Evolutionary conservation across 2,329 filamentous ascomycete genomes (phyloP).

Genomic region (Grosmannia penicillata): DNA sequence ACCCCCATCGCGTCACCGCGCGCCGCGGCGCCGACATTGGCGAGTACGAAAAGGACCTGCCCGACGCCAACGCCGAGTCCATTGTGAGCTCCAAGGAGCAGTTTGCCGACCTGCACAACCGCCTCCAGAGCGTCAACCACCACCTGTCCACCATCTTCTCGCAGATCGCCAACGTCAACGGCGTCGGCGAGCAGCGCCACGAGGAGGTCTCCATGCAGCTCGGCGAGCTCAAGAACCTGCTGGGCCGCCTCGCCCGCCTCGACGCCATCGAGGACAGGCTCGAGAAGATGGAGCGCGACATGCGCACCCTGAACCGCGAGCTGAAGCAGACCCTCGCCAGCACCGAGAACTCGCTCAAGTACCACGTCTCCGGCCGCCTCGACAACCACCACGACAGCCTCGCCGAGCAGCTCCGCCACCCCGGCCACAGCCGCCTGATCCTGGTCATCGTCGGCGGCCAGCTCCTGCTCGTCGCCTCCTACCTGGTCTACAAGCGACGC

Average conservation of each 20-base stretch:
- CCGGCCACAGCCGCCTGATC: constrained; percentile 41
- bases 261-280: constrained; percentile 25
- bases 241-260: constrained; percentile 29
- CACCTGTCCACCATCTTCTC: constrained; percentile 49
- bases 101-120: constrained; percentile 74
- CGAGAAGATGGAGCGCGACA: constrained; percentile 41
- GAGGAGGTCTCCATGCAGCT: constrained; percentile 35
- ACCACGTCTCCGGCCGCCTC: constrained; percentile 22
- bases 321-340: constrained; percentile 32
- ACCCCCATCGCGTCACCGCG: too few species aligned
- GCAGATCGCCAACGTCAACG: constrained; percentile 34
- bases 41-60: constrained; percentile 22
- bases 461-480: constrained; percentile 51
- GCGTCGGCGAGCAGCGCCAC: constrained; percentile 39
- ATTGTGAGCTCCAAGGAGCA: constrained; percentile 42
- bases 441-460: constrained; percentile 63
- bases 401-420: constrained; percentile 26
- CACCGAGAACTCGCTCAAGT: constrained; percentile 38
- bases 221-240: constrained; percentile 27
- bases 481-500: constrained; percentile 67
- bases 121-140: constrained; percentile 60
- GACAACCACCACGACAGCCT: constrained; percentile 33
- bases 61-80: constrained; percentile 31
- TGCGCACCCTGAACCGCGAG: constrained; percentile 42
- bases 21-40: background rate